Base-by-base conservation (phyloP, 1,284 basidiomycete genomes). In the Puccinia horiana region DNA sequence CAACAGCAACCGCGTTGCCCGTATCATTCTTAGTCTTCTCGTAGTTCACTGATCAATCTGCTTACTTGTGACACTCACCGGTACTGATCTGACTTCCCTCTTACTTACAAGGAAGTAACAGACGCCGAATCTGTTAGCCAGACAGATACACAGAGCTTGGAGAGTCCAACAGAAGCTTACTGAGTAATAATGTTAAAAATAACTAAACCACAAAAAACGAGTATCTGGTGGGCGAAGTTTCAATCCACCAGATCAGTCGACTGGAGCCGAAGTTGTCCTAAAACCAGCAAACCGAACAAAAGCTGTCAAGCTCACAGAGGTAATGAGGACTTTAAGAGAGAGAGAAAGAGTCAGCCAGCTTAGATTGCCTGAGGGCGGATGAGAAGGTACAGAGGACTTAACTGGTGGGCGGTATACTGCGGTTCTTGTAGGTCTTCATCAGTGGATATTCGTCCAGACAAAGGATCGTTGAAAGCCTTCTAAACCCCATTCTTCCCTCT, bases 371-470 rank as follows among this genome's bases (percentile, higher is more conserved):
- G 5, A 32, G 56, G 56, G n/a, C 9, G 26, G 6, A 29, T 23
- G 20, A 18, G 42, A 8, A 47, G n/a, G 16, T 18, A 74, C 9
- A 26, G 52, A 6, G 42, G 47, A 18, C 49, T 74, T 26, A 58
- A 74, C 72, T 47, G 23, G 49, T 32, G 18, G 49, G 32, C 2
- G 72, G 29, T 37, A 74, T 56, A n/a, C 47, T 54, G 12, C 37
- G 72, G 49, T 54, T 26, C 5, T n/a, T 8, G 42, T 37, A 74
- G 14, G 29, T 74, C 42, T 56, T 74, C 52, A 49, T 74, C 40
- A 74, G 29, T 11, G 72, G 72, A 58, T 74, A 74, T 74, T 74
- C 72, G 47, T 42, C 49, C 6, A 74, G 56, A 29, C n/a, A 58
- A 16, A 58, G 56, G 12, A 58, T 58, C 6, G 6, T 58, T 8